Percentiles rank a stretch among this genome's conserved stretches.
Evolutionary conservation across 331 rosid species (phyloP).

Genomic region (Quercus lobata): DNA sequence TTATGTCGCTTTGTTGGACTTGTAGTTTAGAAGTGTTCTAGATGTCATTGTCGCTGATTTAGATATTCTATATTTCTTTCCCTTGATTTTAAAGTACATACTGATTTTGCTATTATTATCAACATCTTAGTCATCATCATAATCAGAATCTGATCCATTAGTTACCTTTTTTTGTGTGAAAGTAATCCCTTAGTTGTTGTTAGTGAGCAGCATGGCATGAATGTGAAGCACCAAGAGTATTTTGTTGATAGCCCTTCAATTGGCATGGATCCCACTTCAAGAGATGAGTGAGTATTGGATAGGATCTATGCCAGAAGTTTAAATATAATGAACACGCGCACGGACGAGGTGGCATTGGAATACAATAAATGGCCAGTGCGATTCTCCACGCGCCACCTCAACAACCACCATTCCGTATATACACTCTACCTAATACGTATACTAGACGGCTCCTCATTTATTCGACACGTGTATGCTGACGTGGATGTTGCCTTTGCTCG

Average conservation of each 20-base stretch:
- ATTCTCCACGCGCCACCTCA: too few relatives aligned
- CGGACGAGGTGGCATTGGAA: too few relatives aligned
- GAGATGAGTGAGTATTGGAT: constrained; percentile 64
- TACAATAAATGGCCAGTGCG: too few relatives aligned
- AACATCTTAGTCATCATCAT: not conserved
- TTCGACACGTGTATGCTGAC: too few relatives aligned
- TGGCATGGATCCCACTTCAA: constrained; percentile 77
- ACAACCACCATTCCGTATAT: too few relatives aligned
- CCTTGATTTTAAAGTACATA: not conserved
- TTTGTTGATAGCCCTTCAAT: constrained; percentile 90
- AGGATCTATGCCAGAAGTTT: too few relatives aligned
- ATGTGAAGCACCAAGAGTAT: constrained; percentile 90
- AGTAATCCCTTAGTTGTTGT: not conserved
- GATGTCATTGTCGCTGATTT: not conserved
- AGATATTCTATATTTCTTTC: not conserved
- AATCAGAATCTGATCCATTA: not conserved
- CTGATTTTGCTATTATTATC: not conserved
- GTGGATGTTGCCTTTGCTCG: too few relatives aligned
- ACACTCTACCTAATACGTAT: too few relatives aligned
- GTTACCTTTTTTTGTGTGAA: not conserved
- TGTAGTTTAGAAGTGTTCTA: not conserved
- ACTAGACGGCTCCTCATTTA: too few relatives aligned
- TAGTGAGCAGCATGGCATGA: constrained; percentile 69
- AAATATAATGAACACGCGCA: too few relatives aligned
- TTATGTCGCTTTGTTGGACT: not conserved